Conservation (phyloP, 805 yeast genomes). For the Kuraishia borneana region DNA sequence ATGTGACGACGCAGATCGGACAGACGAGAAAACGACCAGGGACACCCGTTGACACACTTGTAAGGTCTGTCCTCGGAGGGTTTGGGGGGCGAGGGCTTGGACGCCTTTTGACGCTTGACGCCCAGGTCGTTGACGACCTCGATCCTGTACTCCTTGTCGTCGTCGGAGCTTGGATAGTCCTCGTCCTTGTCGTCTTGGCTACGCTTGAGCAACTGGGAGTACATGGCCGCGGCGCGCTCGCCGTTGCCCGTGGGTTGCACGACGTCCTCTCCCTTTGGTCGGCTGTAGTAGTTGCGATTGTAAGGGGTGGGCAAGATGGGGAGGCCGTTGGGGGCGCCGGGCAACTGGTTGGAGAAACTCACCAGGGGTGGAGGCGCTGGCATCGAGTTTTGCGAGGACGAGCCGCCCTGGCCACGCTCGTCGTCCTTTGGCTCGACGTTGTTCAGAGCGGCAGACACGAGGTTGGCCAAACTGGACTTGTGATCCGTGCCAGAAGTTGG, state of each 20-base stretch:
- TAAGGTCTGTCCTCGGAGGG: constrained; percentile 3
- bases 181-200: not conserved
- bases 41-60: constrained; percentile 3
- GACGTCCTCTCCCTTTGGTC: not conserved
- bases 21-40: constrained; percentile 60
- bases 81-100: not conserved
- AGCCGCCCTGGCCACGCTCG: not conserved
- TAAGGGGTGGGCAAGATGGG: not conserved
- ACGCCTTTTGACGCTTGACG: not conserved
- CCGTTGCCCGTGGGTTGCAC: not conserved
- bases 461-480: not conserved
- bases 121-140: not conserved
- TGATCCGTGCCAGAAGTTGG: not conserved
- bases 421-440: not conserved
- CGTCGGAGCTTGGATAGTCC: too few species aligned
- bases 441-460: not conserved
- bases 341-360: not conserved
- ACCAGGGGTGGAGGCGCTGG: not conserved
- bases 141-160: not conserved
- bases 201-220: not conserved
- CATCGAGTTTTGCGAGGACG: too few species aligned
- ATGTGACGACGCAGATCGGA: constrained; percentile 61
- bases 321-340: not conserved
- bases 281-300: not conserved
- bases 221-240: not conserved